Conservation (phyloP, 306 rosid genomes). For the Quercus alba region DNA sequence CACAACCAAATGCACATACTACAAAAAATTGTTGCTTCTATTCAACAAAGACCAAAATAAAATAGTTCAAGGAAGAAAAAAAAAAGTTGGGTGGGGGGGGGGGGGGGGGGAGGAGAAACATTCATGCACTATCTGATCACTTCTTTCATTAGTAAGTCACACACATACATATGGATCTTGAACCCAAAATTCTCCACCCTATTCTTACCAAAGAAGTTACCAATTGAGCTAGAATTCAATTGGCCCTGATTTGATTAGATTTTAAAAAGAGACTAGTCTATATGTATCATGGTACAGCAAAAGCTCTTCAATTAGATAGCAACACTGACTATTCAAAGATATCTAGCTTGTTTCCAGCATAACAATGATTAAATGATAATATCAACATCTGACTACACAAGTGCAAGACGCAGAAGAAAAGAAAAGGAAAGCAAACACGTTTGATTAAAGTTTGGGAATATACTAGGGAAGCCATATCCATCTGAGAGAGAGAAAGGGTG, state of each 20-base stretch:
- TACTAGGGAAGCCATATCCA: not conserved
- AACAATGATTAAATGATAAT: not conserved
- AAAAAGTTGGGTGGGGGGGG: too few relatives aligned
- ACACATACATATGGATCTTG: not conserved
- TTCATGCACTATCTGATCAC: not conserved
- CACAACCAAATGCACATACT: not conserved
- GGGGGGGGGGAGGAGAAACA: too few relatives aligned
- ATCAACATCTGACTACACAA: not conserved
- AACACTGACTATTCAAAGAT: too few relatives aligned
- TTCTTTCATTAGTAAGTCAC: not conserved
- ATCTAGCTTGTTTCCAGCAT: too few relatives aligned
- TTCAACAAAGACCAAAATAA: not conserved
- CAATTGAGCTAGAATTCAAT: not conserved
- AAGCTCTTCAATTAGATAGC: not conserved
- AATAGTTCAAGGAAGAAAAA: not conserved
- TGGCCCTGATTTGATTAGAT: not conserved
- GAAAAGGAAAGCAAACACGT: not conserved
- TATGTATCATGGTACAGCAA: not conserved
- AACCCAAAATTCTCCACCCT: not conserved
- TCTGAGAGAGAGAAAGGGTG: not conserved
- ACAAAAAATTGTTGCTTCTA: not conserved
- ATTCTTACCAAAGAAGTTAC: not conserved
- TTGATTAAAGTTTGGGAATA: not conserved
- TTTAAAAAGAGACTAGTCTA: not conserved
- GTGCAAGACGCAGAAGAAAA: not conserved